These are phyloP conservation scores for Penicillium crystallinum DNA, from an alignment of 495 filamentous ascomycete species.

Conservation along the genomic window DNA sequence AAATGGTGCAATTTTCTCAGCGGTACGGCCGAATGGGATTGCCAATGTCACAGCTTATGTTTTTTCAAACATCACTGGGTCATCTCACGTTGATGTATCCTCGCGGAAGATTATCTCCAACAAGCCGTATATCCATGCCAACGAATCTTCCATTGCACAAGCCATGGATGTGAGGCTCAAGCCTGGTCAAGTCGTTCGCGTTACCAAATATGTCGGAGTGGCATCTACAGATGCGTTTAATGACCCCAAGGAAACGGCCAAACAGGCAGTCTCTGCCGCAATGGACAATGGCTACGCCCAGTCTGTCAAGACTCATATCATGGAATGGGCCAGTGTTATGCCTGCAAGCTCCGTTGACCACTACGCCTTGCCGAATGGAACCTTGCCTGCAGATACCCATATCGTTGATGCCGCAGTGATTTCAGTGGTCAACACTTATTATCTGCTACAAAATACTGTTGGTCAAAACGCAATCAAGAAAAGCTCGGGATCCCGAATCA, in stretches of 20 bases:
- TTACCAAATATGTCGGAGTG: slow-evolving; percentile 56
- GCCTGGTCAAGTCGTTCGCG: slow-evolving; percentile 42
- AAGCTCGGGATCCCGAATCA: slow-evolving; percentile 38
- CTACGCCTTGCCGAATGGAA: slow-evolving; percentile 55
- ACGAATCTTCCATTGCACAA: slow-evolving; percentile 58
- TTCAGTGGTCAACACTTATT: slow-evolving; percentile 61
- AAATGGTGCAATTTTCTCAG: slow-evolving; percentile 48
- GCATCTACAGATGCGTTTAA: slow-evolving; percentile 59
- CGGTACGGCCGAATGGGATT: slow-evolving; percentile 52
- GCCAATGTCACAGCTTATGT: slow-evolving; percentile 55
- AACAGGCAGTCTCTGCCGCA: slow-evolving; percentile 39
- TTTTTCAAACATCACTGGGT: slow-evolving; percentile 46
- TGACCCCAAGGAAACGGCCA: slow-evolving; percentile 47
- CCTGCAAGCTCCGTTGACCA: slow-evolving; percentile 56
- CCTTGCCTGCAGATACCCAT: slow-evolving; percentile 53
- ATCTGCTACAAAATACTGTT: slow-evolving; percentile 64
- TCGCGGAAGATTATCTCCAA: slow-evolving; percentile 39
- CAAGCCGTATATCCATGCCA: slow-evolving; percentile 45
- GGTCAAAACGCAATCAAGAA: slow-evolving; percentile 45
- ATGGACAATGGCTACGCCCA: slow-evolving; percentile 40
- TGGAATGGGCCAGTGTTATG: slow-evolving; percentile 53
- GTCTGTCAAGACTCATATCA: slow-evolving; percentile 45
- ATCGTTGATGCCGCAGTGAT: slow-evolving; percentile 58
- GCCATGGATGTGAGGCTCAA: slow-evolving; percentile 44
- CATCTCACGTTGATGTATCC: slow-evolving; percentile 40